Percentiles rank a stretch among this genome's conserved stretches.
phyloP scores from a whole-genome alignment of 345 rosid species.

The Rhizophora apiculata region DNA sequence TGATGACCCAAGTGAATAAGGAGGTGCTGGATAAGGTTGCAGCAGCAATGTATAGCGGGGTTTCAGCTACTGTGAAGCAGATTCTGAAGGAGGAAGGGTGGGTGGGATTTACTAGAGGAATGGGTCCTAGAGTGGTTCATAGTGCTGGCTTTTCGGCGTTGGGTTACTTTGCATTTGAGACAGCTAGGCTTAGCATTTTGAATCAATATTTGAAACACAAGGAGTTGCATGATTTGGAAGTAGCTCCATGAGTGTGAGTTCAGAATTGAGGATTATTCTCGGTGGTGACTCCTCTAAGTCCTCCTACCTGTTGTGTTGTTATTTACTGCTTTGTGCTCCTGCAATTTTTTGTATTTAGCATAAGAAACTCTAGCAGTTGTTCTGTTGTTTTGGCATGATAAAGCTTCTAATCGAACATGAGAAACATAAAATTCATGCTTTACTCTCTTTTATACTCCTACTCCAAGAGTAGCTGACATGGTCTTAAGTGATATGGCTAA shows the following conservation, averaged over 20 bases:
- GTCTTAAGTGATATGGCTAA: not conserved
- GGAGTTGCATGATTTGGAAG: slow-evolving; percentile 39
- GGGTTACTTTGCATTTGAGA: slow-evolving; percentile 95
- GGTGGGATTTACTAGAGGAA: slow-evolving; percentile 77
- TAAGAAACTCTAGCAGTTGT: not conserved
- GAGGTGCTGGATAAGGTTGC: slow-evolving; percentile 47
- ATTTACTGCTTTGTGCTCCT: not conserved
- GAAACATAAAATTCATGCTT: not conserved
- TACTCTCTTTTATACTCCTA: not conserved
- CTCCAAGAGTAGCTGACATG: not conserved
- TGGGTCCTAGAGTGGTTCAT: slow-evolving; percentile 87
- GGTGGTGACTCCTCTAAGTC: slow-evolving; percentile 13
- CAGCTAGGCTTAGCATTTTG: slow-evolving; percentile 73
- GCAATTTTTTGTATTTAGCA: not conserved
- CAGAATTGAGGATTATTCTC: not conserved
- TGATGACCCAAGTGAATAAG: slow-evolving; percentile 76
- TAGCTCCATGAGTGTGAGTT: slow-evolving; percentile 20
- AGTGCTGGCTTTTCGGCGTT: slow-evolving; percentile 89
- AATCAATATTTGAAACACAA: slow-evolving; percentile 65
- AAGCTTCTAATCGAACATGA: not conserved
- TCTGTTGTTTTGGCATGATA: not conserved
- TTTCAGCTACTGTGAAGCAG: slow-evolving; percentile 61
- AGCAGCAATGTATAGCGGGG: slow-evolving; percentile 63
- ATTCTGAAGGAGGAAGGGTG: slow-evolving; percentile 87
- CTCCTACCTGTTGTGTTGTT: not conserved